Conservation (phyloP, 1,284 basidiomycete genomes). For the Ustilago trichophora region DNA sequence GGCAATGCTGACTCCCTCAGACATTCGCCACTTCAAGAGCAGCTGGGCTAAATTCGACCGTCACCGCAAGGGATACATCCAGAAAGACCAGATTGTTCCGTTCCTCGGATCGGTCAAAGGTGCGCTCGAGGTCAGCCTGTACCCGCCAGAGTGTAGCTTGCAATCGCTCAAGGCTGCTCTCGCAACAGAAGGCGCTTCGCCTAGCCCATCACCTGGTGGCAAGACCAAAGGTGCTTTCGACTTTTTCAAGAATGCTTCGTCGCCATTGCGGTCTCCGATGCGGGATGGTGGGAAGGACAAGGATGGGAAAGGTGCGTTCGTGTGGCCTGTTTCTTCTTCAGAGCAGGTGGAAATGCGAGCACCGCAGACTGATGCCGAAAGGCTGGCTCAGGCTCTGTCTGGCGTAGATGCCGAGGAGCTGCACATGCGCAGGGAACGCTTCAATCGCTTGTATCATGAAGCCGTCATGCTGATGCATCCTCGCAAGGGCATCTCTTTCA, state of each 20-base stretch:
- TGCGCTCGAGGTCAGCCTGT: constrained; percentile 57
- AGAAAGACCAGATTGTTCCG: constrained; percentile 76
- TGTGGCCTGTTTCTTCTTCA: constrained; percentile 23
- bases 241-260: constrained; percentile 32
- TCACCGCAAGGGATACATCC: constrained; percentile 79
- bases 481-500: constrained; percentile 81
- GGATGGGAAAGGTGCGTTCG: constrained; percentile 22
- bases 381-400: constrained; percentile 30
- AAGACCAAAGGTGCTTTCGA: constrained; percentile 29
- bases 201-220: constrained; percentile 9
- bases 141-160: constrained; percentile 45
- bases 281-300: constrained; percentile 15
- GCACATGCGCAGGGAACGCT: constrained; percentile 48
- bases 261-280: constrained; percentile 32
- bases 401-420: constrained; percentile 46
- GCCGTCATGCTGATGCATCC: constrained; percentile 71
- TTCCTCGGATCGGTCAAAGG: constrained; percentile 73
- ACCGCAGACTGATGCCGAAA: constrained; percentile 23
- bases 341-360: neutral
- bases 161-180: constrained; percentile 26
- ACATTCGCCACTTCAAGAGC: constrained; percentile 79
- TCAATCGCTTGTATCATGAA: constrained; percentile 65
- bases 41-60: constrained; percentile 88
- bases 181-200: neutral
- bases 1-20: constrained; percentile 81